A percentile compares a stretch with the other conserved stretches of the same genome.
Evolutionary conservation across 495 filamentous ascomycete genomes (phyloP).

Genomic region (Polyplosphaeria fusca): DNA sequence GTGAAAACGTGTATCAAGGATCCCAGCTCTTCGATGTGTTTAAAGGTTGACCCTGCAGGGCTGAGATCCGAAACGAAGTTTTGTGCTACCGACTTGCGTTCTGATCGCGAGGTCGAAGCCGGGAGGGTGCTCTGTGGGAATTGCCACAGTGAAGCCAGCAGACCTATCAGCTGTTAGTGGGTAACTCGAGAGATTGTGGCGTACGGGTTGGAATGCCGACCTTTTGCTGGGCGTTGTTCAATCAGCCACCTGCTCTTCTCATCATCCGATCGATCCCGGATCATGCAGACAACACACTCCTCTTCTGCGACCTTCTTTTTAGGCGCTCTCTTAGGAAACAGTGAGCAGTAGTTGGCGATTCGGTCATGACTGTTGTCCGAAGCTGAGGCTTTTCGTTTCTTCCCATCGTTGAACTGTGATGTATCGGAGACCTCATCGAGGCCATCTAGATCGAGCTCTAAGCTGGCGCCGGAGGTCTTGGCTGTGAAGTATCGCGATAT

Average conservation of each 20-base stretch:
- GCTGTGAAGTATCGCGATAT: constrained; percentile 22
- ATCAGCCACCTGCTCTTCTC: constrained; percentile 17
- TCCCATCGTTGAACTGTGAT: background rate
- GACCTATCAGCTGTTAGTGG: no score
- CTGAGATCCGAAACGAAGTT: constrained; percentile 6
- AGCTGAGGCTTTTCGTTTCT: constrained; percentile 2
- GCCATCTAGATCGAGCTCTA: background rate
- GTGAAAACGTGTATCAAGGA: constrained; percentile 21
- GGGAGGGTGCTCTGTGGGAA: constrained; percentile 22
- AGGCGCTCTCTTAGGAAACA: constrained; percentile 24
- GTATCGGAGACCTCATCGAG: background rate
- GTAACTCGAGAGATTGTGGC: background rate
- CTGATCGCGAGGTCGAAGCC: background rate
- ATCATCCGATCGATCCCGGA: background rate
- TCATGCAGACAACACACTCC: constrained; percentile 21
- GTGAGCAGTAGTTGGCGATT: constrained; percentile 10
- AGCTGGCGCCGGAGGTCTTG: background rate
- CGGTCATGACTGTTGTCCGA: background rate
- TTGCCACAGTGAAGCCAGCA: constrained; percentile 27
- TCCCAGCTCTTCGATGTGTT: constrained; percentile 14
- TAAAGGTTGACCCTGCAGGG: background rate
- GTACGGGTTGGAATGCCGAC: constrained; percentile 2
- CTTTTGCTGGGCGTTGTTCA: constrained; percentile 26
- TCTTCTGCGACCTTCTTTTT: constrained; percentile 25
- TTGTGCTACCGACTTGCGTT: constrained; percentile 11